phyloP scores from a whole-genome alignment of 768 basidiomycete species.

The Auricularia heimuer region DNA sequence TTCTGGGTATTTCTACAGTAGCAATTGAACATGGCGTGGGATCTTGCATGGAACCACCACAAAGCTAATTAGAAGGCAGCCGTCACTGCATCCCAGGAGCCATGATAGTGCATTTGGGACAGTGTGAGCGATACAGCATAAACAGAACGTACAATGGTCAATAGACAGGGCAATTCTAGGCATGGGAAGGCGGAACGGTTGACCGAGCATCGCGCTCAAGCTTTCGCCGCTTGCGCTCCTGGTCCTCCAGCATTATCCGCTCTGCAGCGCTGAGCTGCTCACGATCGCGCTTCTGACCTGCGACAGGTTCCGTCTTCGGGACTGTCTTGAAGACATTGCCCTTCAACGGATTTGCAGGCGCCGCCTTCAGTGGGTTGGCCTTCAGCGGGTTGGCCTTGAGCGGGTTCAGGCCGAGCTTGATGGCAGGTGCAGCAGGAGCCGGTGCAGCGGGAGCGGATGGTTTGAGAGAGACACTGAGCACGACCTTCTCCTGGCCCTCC shows the following conservation, averaged over 20 bases:
- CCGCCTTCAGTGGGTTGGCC: constrained; percentile 38
- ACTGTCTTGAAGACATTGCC: constrained; percentile 64
- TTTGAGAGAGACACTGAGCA: constrained; percentile 61
- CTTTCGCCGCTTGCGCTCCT: constrained; percentile 74
- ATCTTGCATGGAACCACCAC: no score
- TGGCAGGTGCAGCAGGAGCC: constrained; percentile 24
- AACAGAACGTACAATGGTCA: no score
- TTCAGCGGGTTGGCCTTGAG: constrained; percentile 38
- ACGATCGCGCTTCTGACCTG: constrained; percentile 44
- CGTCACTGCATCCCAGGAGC: no score
- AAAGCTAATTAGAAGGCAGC: no score
- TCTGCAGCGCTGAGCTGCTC: constrained; percentile 75
- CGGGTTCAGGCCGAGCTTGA: constrained; percentile 48
- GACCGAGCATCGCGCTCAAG: constrained; percentile 42
- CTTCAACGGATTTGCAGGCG: constrained; percentile 51
- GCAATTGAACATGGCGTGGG: no score
- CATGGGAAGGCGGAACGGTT: no score
- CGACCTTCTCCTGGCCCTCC: constrained; percentile 62
- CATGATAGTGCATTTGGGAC: no score
- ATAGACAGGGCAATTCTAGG: no score
- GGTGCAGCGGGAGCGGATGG: constrained; percentile 23
- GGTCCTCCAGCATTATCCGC: constrained; percentile 78
- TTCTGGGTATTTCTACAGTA: no score
- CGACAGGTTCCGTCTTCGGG: constrained; percentile 21
- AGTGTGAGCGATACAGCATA: no score